A percentile compares a stretch with the other conserved stretches of the same genome.
Evolutionary conservation across 768 basidiomycete species (phyloP).

Genomic region (Wakefieldia striispora): DNA sequence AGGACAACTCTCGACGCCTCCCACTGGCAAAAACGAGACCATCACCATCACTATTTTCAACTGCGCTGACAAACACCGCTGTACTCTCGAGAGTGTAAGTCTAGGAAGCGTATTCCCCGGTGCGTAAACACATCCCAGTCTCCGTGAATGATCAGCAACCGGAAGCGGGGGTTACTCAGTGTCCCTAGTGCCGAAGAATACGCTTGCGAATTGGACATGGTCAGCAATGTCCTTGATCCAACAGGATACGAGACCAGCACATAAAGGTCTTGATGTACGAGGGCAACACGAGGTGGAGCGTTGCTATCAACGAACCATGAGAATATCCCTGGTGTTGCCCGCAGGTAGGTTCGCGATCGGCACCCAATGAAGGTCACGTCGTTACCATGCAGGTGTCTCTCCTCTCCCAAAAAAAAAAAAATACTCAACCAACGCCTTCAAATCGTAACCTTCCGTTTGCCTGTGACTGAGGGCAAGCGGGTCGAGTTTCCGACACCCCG

Average conservation of each 20-base stretch:
- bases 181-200: slow-evolving; percentile 52
- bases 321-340: slow-evolving; percentile 68
- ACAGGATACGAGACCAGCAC: slow-evolving; percentile 77
- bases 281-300: slow-evolving; percentile 56
- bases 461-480: slow-evolving; percentile 73
- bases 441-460: slow-evolving; percentile 66
- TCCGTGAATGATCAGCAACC: slow-evolving; percentile 65
- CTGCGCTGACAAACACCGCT: slow-evolving; percentile 19
- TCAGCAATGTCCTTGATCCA: slow-evolving; percentile 62
- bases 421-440: slow-evolving; percentile 60
- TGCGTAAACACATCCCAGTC: slow-evolving; percentile 72
- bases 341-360: slow-evolving; percentile 8
- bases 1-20: slow-evolving; percentile 20
- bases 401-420: too few relatives aligned
- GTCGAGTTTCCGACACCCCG: slow-evolving; percentile 74
- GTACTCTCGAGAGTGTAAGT: slow-evolving; percentile 33
- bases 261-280: slow-evolving; percentile 53
- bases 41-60: slow-evolving; percentile 29
- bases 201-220: slow-evolving; percentile 56
- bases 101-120: slow-evolving; percentile 56
- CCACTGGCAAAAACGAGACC: slow-evolving; percentile 70
- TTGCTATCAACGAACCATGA: slow-evolving; percentile 71
- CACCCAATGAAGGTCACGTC: slow-evolving; percentile 62
- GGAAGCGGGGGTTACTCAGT: slow-evolving; percentile 41
- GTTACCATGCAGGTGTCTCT: slow-evolving; percentile 39